Percentiles rank a stretch among this genome's conserved stretches.
These are phyloP conservation scores for Diaporthe nobilis DNA, from an alignment of 2,329 filamentous ascomycete genomes.

Conservation along the genomic window DNA sequence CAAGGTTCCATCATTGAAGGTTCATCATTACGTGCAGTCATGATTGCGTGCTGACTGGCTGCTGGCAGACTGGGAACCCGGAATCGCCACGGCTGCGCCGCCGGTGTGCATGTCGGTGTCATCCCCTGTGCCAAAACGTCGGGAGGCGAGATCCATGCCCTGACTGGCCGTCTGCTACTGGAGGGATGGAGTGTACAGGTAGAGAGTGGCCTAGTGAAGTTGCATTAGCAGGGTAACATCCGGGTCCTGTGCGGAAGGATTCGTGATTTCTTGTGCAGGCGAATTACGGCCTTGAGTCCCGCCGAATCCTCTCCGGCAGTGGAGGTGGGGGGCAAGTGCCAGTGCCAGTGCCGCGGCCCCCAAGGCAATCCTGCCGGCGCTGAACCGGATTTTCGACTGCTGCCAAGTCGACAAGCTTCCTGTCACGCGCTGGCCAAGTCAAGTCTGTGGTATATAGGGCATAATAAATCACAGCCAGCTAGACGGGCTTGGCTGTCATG, in stretches of 20 bases:
- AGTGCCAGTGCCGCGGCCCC: neutral
- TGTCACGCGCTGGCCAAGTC: conserved; percentile 18
- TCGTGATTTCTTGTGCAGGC: neutral
- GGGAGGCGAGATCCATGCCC: conserved; percentile 20
- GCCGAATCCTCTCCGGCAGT: neutral
- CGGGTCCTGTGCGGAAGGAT: conserved; percentile 24
- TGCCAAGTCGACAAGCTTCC: conserved; percentile 29
- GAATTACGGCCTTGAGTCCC: neutral
- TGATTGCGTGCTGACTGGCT: neutral
- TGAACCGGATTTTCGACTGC: conserved; percentile 1
- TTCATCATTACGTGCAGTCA: neutral
- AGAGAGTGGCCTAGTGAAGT: neutral
- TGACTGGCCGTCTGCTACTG: neutral
- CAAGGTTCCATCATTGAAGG: neutral
- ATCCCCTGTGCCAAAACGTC: neutral
- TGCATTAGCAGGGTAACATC: conserved; percentile 6
- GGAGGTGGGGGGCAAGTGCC: neutral
- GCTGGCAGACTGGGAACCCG: conserved; percentile 5
- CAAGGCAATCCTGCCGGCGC: conserved; percentile 5
- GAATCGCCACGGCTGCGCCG: conserved; percentile 6
- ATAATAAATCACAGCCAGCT: neutral
- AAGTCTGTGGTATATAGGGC: neutral
- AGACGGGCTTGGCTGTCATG: neutral
- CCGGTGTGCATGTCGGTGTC: conserved; percentile 8
- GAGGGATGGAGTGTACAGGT: neutral